Percentiles rank a stretch among this genome's conserved stretches.
These are phyloP conservation scores for Trichoderma breve DNA, from an alignment of 2,329 filamentous ascomycete genomes.

Conservation along the genomic window DNA sequence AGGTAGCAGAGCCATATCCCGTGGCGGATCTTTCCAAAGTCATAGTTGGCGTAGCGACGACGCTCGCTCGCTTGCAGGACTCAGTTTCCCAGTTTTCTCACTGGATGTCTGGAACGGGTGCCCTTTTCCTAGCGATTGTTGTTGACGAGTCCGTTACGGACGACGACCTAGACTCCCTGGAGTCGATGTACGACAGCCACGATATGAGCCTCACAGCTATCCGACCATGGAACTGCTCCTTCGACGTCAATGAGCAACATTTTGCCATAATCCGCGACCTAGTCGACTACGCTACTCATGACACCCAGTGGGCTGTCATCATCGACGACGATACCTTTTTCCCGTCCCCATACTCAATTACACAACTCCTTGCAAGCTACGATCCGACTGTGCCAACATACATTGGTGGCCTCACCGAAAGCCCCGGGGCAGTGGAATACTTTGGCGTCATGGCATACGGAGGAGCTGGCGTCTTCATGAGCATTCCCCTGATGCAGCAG, in stretches of 20 bases:
- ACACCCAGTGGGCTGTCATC: slow-evolving; percentile 55
- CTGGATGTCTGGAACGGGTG: slow-evolving; percentile 53
- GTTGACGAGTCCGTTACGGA: slow-evolving; percentile 36
- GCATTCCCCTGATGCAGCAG: slow-evolving; percentile 48
- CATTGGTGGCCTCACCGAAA: slow-evolving; percentile 58
- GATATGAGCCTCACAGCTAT: slow-evolving; percentile 37
- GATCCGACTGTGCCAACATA: slow-evolving; percentile 51
- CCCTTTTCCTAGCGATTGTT: slow-evolving; percentile 51
- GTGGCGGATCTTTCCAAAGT: slow-evolving; percentile 47
- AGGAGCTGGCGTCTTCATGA: slow-evolving; percentile 59
- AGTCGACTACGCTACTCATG: slow-evolving; percentile 39
- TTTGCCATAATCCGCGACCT: slow-evolving; percentile 55
- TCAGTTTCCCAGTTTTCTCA: slow-evolving; percentile 53
- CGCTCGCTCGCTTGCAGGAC: slow-evolving; percentile 47
- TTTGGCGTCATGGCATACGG: slow-evolving; percentile 62
- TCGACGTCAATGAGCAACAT: slow-evolving; percentile 53
- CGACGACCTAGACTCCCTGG: slow-evolving; percentile 29
- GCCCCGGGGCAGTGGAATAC: slow-evolving; percentile 47
- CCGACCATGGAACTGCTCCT: slow-evolving; percentile 33
- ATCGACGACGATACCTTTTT: slow-evolving; percentile 66
- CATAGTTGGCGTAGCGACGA: slow-evolving; percentile 58
- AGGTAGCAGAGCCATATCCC: slow-evolving; percentile 46
- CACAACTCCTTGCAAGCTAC: slow-evolving; percentile 45
- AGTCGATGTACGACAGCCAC: slow-evolving; percentile 29
- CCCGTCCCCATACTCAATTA: slow-evolving; percentile 51